phyloP scores from a whole-genome alignment of 2,329 filamentous ascomycete species.

The Fusarium siculi region DNA sequence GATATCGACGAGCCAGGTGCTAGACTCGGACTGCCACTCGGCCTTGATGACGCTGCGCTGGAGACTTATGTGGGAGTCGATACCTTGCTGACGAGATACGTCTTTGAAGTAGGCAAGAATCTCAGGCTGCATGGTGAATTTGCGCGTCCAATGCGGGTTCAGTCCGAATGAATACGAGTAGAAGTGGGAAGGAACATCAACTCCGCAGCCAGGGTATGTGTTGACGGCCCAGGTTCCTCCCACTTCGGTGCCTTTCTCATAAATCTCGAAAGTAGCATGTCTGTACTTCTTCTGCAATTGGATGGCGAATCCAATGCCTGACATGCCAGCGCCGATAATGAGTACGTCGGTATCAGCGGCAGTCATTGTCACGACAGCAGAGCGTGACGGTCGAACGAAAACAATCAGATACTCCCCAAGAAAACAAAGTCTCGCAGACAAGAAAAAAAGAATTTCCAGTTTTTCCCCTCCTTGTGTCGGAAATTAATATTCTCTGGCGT shows the following conservation, averaged over 20 bases:
- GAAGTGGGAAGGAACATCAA: background rate
- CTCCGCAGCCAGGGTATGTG: background rate
- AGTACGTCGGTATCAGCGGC: background rate
- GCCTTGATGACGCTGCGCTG: background rate
- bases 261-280: background rate
- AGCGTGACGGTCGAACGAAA: background rate
- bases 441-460: background rate
- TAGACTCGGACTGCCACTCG: background rate
- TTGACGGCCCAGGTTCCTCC: background rate
- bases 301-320: background rate
- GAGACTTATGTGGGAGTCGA: background rate
- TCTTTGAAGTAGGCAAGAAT: background rate
- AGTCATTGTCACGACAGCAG: background rate
- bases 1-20: background rate
- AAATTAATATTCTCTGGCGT: background rate
- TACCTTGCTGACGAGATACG: background rate
- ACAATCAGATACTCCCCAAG: background rate
- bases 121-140: background rate
- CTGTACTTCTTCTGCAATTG: background rate
- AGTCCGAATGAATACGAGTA: background rate
- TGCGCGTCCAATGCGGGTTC: background rate
- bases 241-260: background rate
- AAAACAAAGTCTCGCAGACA: background rate
- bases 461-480: fast-evolving
- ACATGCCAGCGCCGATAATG: background rate